phyloP scores from a whole-genome alignment of 2,329 filamentous ascomycete species.

The Cercospora sp. region DNA sequence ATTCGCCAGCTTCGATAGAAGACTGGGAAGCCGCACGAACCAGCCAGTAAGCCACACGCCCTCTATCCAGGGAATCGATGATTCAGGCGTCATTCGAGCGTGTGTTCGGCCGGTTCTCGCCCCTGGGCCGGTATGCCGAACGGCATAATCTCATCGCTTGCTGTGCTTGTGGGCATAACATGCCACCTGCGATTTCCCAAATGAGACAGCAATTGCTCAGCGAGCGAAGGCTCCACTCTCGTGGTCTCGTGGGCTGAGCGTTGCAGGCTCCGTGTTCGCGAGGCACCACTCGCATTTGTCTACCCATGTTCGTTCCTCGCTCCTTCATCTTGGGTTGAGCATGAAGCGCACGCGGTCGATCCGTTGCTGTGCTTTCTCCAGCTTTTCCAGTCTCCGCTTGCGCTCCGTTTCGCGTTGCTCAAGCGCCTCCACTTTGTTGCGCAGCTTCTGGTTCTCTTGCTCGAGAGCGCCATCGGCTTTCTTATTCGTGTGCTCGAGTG shows the following conservation, averaged over 20 bases:
- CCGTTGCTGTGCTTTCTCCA: conserved; percentile 69
- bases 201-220: neutral
- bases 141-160: neutral
- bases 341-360: conserved; percentile 70
- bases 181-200: neutral
- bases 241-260: neutral
- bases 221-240: neutral
- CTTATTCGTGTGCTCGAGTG: conserved; percentile 61
- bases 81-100: neutral
- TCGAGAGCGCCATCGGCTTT: conserved; percentile 63
- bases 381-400: conserved; percentile 63
- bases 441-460: conserved; percentile 63
- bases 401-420: conserved; percentile 72
- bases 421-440: conserved; percentile 67
- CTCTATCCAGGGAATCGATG: neutral
- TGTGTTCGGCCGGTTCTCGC: neutral
- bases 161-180: neutral
- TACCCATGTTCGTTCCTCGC: neutral
- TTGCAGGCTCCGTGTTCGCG: neutral
- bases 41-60: neutral
- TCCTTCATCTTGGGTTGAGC: conserved; percentile 46
- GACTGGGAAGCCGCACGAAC: neutral
- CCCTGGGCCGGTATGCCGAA: neutral
- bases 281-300: neutral
- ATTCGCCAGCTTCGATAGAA: neutral